These are phyloP conservation scores for Cenchrus americanus DNA, from an alignment of 176 grass and related monocot species.

Conservation along the genomic window DNA sequence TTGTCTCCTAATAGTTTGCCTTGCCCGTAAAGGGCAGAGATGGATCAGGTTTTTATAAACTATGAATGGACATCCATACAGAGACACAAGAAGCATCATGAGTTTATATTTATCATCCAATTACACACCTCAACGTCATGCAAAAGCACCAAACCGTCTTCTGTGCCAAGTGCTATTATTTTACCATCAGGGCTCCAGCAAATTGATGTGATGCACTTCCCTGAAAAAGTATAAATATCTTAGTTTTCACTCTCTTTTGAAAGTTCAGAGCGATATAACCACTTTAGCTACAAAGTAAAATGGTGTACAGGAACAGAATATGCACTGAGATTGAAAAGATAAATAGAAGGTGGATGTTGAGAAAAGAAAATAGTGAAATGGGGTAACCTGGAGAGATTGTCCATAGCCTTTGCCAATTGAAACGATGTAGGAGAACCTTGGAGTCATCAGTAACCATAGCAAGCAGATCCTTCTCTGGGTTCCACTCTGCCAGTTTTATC, in stretches of 20 bases:
- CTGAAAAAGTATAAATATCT: conserved; percentile 49
- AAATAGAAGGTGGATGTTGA: not conserved
- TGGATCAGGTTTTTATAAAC: conserved; percentile 20
- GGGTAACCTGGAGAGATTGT: conserved; percentile 70
- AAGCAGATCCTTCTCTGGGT: conserved; percentile 96
- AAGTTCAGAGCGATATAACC: conserved; percentile 6
- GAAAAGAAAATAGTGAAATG: not conserved
- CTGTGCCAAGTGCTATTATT: conserved; percentile 85
- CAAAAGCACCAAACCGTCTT: conserved; percentile 81
- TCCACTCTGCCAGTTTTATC: conserved; percentile 95
- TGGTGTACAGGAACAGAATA: conserved; percentile 13
- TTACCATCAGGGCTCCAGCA: conserved; percentile 98
- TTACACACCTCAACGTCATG: conserved; percentile 93
- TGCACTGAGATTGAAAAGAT: not conserved
- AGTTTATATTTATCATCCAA: conserved; percentile 13
- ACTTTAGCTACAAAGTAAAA: conserved; percentile 25
- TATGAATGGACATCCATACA: not conserved
- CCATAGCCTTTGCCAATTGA: conserved; percentile 99
- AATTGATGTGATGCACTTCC: conserved; percentile 85
- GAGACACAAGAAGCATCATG: conserved; percentile 10
- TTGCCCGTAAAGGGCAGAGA: not conserved
- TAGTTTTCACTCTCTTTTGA: conserved; percentile 12
- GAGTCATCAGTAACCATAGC: conserved; percentile 94
- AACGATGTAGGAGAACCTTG: conserved; percentile 89
- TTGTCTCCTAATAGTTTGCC: conserved; percentile 20